phyloP scores from a whole-genome alignment of 495 filamentous ascomycete genomes.

The Symbiotaphrina buchneri region DNA sequence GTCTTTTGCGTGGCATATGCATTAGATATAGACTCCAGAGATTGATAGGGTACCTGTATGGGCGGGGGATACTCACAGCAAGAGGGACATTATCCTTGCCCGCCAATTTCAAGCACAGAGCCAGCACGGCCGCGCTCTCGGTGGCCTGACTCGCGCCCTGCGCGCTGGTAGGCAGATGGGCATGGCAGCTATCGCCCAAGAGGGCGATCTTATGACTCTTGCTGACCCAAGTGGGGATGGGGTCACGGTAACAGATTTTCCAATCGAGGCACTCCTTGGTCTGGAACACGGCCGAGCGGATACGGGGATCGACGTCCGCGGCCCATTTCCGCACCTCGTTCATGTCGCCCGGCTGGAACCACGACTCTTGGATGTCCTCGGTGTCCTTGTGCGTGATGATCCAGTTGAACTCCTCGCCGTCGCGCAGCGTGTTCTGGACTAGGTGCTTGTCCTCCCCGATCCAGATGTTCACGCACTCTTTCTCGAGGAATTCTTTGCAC shows the following conservation, averaged over 20 bases:
- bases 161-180: too few species aligned
- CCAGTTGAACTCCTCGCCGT: conserved; percentile 28
- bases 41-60: background rate
- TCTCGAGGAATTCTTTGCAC: conserved; percentile 19
- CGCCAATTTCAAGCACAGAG: too few species aligned
- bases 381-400: conserved; percentile 24
- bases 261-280: conserved; percentile 25
- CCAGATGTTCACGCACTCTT: conserved; percentile 29
- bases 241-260: conserved; percentile 27
- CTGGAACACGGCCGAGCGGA: conserved; percentile 20
- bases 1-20: conserved; percentile 12
- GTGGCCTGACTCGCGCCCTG: too few species aligned
- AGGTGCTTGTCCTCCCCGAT: conserved; percentile 25
- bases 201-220: too few species aligned
- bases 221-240: conserved; percentile 23
- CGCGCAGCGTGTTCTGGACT: conserved; percentile 22
- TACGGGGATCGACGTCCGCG: conserved; percentile 17
- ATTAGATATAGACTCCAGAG: conserved; percentile 1
- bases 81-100: conserved; percentile 19
- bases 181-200: too few species aligned
- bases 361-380: conserved; percentile 23
- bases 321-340: conserved; percentile 18
- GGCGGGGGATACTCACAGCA: conserved; percentile 10
- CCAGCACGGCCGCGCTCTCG: too few species aligned
- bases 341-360: conserved; percentile 25